Evolutionary conservation across 2,329 filamentous ascomycete genomes (phyloP).

Genomic region (Emmonsiellopsis sp.): DNA sequence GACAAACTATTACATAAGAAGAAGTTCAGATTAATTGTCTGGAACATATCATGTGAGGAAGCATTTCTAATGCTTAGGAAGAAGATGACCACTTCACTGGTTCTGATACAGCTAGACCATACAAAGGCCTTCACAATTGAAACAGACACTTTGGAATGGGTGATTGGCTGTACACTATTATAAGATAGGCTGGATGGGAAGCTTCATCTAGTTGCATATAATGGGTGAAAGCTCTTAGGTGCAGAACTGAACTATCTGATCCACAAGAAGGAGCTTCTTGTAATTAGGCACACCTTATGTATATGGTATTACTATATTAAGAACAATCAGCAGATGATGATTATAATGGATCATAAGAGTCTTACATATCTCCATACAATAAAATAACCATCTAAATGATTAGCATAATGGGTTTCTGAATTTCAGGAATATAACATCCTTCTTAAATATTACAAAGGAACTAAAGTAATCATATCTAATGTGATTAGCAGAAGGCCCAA

Average conservation of each 20-base stretch:
- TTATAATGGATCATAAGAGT: not conserved
- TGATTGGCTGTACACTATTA: no score
- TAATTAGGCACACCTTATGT: rapidly evolving
- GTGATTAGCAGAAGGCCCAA: not conserved
- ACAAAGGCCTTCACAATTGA: not conserved
- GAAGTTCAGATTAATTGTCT: not conserved
- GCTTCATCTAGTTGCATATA: no score
- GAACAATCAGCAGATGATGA: not conserved
- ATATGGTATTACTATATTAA: not conserved
- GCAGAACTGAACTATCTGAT: no score
- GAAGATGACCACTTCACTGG: no score
- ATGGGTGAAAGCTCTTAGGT: no score
- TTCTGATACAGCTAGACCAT: not conserved
- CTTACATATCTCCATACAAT: not conserved
- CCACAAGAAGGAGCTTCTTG: no score
- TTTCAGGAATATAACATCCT: not conserved
- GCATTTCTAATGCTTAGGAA: no score
- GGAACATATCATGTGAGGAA: not conserved
- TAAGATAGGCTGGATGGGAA: no score
- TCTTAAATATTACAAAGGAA: not conserved
- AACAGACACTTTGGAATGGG: not conserved
- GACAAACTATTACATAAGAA: not conserved
- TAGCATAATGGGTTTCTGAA: not conserved
- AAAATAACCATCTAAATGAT: not conserved
- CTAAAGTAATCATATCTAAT: not conserved